Base-by-base conservation (phyloP, 768 basidiomycete genomes). In the Hypholoma sublateritium region DNA sequence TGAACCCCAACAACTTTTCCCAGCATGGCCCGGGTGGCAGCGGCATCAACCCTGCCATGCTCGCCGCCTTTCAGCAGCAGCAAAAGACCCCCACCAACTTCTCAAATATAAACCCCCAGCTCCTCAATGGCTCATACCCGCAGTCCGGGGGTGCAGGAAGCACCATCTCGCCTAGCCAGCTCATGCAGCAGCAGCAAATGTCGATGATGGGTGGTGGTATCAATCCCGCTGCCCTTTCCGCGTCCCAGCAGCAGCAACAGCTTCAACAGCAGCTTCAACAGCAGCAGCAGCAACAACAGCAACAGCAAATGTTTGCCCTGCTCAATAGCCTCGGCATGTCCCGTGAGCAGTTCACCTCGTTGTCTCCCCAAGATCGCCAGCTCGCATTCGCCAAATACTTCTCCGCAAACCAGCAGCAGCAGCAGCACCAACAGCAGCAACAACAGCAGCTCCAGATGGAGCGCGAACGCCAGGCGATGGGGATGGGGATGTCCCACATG, bases 31-130 rank as follows among this genome's bases (percentile, higher is more conserved):
- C 39, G 34, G 42, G 56, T n/a, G 53, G 58, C 42, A 55, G 55
- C 17, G 63, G 65, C 41, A 70, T 74, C 51, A 72, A 68, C 63
- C 72, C 72, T 36, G 70, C 67, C 21, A 67, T 74, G 57, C 65
- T 73, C 32, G 65, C 70, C 52, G 62, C 68, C 28, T 67, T 68
- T 34, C 72, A 74, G 62, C 59, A 65, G 35, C 58, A 41, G 59
- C 48, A 57, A 24, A 50, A 50, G 25, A 25, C 55, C 22, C 25
- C 41, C 13, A 50, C 44, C 62, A 53, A 55, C 50, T 32, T 32
- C 28, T 32, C 28, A 5, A 68, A 62, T 50, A 54, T 64, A 28
- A 63, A 61, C n/a, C 64, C 64, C 24, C 64, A 63, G 39, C 60
- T 65, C 47, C 57, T 69, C 53, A 70, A 70, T 49, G 66, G 66